Base-by-base conservation (phyloP, 202 grass and related monocot genomes). In the Setaria italica region DNA sequence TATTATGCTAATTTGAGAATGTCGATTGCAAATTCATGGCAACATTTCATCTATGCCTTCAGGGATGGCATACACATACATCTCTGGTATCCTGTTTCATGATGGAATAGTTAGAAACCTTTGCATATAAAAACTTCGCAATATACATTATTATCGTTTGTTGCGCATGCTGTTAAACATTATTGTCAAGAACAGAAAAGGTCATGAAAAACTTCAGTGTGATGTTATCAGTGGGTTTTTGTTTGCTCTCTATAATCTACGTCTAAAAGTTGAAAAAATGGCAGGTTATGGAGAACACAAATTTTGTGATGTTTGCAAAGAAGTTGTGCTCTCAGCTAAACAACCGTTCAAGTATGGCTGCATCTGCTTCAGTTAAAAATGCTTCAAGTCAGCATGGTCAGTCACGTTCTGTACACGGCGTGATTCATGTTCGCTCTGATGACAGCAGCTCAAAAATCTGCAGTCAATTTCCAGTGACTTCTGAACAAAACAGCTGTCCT, bases 211-310 rank as follows among this genome's bases (percentile, higher is more conserved):
- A 12, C 37, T 6, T 81, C 51, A 37, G 10, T 80, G 46, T 73
- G 67, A 57, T 77, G 76, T 82, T 65, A 41, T 58, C 51, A 19
- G 2, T 34, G 13, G 5, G 47, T 11, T 19, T 86, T 60, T 60
- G 1, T 42, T 69, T 55, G 41, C 71, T 87, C 4, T 76, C 62
- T 46, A 46, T 46, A 45, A 46, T 46, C 43, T 67, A 37, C 83
- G 59, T 85, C 72, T 79, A 58, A 5, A 81, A 85, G 39, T 50
- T 70, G 41, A 48, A 51, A 53, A 59, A 70, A 51, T 29, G 4
- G 41, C 88, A 98, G 95, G 91, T 98, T 67, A 43, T 86, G 62
- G 95, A 98, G 83, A 98, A 95, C 81, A 89, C 57, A 77, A 88
- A 68, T 82, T 90, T 94, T 85, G 84, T 98, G 46, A 85, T 90